Evolutionary conservation across 1,139 yeast genomes (phyloP), one percentile per base, ranked within the genome.

Genomic region (Geotrichum restrictum): DNA sequence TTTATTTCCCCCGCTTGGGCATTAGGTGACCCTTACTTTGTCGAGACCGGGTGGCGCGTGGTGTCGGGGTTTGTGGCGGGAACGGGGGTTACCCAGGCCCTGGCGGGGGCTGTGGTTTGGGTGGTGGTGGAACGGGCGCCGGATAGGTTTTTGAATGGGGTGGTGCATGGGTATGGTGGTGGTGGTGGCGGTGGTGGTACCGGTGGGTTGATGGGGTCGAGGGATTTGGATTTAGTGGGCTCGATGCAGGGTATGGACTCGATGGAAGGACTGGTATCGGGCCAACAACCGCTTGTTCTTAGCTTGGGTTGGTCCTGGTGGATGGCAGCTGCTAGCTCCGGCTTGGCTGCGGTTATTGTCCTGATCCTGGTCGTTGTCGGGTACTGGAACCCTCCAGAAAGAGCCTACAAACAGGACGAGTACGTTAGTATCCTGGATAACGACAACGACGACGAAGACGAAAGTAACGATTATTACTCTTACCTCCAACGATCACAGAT

Each of bases 401-500:
- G 34, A 11, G 53, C 40, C 11, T 46, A 51, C 18, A 40, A 37
- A 8, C 36, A 38, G 5, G 40, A 45, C 14, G 54, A 51, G 11
- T 47, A 51, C 16, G 48, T 47, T 18, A 41, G 45, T 40, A 47
- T 47, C 13, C n/a, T 27, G 29, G 53, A 45, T 31, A 48, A 38
- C 5, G 45, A 45, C 19, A 37, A 33, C 3, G 33, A 21, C 29
- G 45, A 52, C n/a, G 55, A 48, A 16, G 55, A 49, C 19, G 55
- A 52, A 4, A 42, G 47, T 24, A 49, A 52, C n/a, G 52, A 49
- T 14, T 48, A 27, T 29, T 52, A 48, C 36, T 37, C 34, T 10
- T 52, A 48, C 34, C 19, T 52, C 16, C 55, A 52, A 36, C 24
- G 52, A 19, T 48, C 51, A 8, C 50, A 40, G 29, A 39, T 58